Conservation (phyloP, 2,329 filamentous ascomycete genomes). For the Pseudocercospora fijiensis region DNA sequence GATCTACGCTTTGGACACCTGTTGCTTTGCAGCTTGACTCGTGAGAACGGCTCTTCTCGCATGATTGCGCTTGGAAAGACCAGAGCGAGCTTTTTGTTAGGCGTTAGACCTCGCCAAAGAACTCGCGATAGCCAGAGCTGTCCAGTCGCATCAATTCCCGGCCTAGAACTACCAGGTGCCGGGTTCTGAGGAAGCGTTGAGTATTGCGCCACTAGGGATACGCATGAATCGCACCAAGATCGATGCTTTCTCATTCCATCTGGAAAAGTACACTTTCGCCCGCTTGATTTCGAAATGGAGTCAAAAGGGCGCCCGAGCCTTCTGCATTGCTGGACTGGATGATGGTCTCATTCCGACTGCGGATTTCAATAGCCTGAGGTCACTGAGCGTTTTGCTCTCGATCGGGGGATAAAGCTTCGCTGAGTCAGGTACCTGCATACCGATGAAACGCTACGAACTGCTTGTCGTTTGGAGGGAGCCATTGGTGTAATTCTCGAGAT, state of each 20-base stretch:
- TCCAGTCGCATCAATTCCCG: background rate
- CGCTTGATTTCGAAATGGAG: no score
- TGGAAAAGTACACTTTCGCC: background rate
- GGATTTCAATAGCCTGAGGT: background rate
- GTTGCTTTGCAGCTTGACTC: background rate
- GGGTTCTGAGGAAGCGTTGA: background rate
- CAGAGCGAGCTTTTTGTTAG: background rate
- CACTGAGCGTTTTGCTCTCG: background rate
- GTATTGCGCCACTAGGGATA: background rate
- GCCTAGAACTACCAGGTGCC: background rate
- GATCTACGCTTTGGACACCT: background rate
- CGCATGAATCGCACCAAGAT: background rate
- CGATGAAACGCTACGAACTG: background rate
- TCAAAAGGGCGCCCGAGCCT: background rate
- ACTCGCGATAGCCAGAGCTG: background rate
- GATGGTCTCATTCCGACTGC: no score
- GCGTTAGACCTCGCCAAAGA: background rate
- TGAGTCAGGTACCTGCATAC: background rate
- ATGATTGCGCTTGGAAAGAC: background rate
- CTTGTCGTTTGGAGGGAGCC: background rate
- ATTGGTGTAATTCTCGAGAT: background rate
- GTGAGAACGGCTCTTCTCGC: background rate
- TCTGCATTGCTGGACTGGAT: background rate
- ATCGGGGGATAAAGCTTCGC: background rate
- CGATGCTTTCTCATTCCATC: background rate